phyloP scores from a whole-genome alignment of 225 moss, liverwort and hornwort genomes.

The Pseudoscleropodium purum region DNA sequence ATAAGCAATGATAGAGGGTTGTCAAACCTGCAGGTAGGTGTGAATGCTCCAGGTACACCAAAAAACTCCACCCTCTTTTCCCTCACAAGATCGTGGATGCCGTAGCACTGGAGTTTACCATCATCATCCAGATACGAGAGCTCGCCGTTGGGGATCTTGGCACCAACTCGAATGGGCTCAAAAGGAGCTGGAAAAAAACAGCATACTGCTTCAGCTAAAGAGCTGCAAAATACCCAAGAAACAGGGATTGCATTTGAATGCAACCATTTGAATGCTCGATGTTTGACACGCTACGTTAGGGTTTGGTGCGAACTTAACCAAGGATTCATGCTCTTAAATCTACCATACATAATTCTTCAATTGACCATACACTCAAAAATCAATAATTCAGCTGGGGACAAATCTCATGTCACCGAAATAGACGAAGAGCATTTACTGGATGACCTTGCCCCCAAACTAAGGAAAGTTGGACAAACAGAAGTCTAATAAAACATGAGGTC shows the following conservation, averaged over 20 bases:
- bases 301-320: not conserved
- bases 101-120: conserved; percentile 41
- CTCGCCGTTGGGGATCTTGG: conserved; percentile 53
- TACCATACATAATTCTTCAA: conserved; percentile 11
- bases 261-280: not conserved
- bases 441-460: not conserved
- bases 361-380: not conserved
- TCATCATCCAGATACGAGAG: conserved; percentile 50
- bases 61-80: conserved; percentile 57
- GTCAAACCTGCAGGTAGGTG: conserved; percentile 60
- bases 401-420: not conserved
- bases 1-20: not conserved
- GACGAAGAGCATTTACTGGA: not conserved
- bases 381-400: not conserved
- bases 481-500: too few species aligned
- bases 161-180: conserved; percentile 43
- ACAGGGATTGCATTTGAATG: not conserved
- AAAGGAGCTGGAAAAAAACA: conserved; percentile 3
- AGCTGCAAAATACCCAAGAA: not conserved
- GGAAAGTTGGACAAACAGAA: not conserved
- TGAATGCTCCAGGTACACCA: conserved; percentile 71
- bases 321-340: not conserved
- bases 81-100: conserved; percentile 31
- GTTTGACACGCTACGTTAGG: not conserved
- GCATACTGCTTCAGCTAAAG: not conserved